A percentile compares a stretch with the other conserved stretches of the same genome.
phyloP scores from a whole-genome alignment of 257 asterid genomes.

The Anisodus tanguticus region DNA sequence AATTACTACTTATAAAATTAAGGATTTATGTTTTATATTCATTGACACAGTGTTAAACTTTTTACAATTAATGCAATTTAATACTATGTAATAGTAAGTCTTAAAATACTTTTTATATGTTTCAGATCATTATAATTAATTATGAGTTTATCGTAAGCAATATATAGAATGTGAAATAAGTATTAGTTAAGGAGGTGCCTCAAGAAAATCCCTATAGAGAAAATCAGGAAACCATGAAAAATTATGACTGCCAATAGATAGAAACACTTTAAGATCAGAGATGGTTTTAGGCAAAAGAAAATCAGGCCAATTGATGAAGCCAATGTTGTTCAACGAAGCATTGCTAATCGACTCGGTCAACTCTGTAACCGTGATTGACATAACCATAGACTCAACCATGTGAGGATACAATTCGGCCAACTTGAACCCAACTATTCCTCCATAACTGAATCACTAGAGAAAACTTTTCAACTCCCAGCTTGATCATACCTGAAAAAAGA shows the following conservation, averaged over 20 bases:
- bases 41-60: too few species aligned
- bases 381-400: constrained; percentile 37
- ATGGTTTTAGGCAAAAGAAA: constrained; percentile 32
- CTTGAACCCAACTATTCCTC: constrained; percentile 38
- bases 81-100: too few species aligned
- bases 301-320: background rate
- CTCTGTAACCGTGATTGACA: constrained; percentile 31
- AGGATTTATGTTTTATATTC: too few species aligned
- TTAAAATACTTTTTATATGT: too few species aligned
- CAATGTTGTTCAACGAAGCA: background rate
- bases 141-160: too few species aligned
- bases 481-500: constrained; percentile 1
- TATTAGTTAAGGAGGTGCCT: background rate
- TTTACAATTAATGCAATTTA: too few species aligned
- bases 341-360: constrained; percentile 28
- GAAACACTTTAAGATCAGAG: background rate
- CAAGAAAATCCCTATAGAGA: constrained; percentile 29
- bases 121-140: too few species aligned
- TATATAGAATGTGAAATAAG: too few species aligned
- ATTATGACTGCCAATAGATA: constrained; percentile 32
- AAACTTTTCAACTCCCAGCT: constrained; percentile 40
- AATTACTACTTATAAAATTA: too few species aligned
- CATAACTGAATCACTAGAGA: constrained; percentile 41
- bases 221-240: constrained; percentile 30
- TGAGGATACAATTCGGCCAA: constrained; percentile 37